Conservation (phyloP, 1,284 basidiomycete species). For the Phaffia rhodozyma region DNA sequence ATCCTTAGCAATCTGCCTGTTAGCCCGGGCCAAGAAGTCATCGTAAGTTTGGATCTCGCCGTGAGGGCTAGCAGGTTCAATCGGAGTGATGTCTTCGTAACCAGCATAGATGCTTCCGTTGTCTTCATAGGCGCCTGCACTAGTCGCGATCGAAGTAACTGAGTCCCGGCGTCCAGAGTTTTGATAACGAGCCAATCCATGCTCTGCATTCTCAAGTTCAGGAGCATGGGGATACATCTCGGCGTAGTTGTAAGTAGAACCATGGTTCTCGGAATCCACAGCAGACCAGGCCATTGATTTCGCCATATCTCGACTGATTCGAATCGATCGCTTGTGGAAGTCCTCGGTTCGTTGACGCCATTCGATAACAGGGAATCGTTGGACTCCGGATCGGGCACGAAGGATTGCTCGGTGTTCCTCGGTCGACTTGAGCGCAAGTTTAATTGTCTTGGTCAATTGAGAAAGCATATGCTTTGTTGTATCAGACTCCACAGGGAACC, state of each 20-base stretch:
- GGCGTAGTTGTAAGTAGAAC: constrained; percentile 25
- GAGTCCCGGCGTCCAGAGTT: constrained; percentile 11
- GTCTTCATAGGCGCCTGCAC: constrained; percentile 14
- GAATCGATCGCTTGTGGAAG: constrained; percentile 76
- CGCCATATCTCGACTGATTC: constrained; percentile 53
- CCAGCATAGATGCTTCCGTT: constrained; percentile 17
- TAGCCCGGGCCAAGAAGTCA: constrained; percentile 71
- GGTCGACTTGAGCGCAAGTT: constrained; percentile 77
- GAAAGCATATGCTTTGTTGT: constrained; percentile 86
- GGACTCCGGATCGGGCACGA: constrained; percentile 78
- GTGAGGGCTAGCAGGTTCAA: constrained; percentile 4
- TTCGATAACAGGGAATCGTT: constrained; percentile 90
- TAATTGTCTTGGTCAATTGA: constrained; percentile 86
- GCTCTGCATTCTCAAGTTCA: constrained; percentile 2
- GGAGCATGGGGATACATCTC: constrained; percentile 17
- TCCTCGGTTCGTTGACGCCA: constrained; percentile 91
- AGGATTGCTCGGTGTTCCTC: constrained; percentile 81
- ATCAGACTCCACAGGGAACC: constrained; percentile 88
- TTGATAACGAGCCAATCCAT: not conserved
- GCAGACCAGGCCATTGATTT: constrained; percentile 62
- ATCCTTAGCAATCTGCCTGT: constrained; percentile 64
- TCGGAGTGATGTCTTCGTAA: constrained; percentile 18
- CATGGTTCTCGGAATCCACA: constrained; percentile 19
- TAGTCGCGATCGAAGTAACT: constrained; percentile 16
- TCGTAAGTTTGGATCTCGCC: constrained; percentile 43